These are phyloP conservation scores for Cyclocybe cylindracea DNA, from an alignment of 768 basidiomycete species.

Conservation along the genomic window DNA sequence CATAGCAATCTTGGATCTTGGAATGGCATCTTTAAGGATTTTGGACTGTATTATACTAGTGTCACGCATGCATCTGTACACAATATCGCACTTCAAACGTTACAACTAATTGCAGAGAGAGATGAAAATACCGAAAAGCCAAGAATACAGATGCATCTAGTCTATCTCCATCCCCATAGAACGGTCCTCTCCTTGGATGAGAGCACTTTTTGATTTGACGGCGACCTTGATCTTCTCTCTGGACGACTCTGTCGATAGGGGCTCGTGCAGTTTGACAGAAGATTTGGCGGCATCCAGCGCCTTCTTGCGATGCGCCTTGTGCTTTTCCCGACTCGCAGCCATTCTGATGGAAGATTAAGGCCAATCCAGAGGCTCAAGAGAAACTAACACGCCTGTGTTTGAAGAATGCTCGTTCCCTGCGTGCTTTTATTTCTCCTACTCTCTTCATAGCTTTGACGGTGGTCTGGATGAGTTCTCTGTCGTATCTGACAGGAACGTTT, in stretches of 20 bases:
- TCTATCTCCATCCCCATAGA: constrained; percentile 93
- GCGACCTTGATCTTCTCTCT: constrained; percentile 79
- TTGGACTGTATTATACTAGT: constrained; percentile 1
- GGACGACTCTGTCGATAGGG: constrained; percentile 43
- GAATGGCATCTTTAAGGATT: background rate
- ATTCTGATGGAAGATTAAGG: constrained; percentile 53
- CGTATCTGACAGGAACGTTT: constrained; percentile 95
- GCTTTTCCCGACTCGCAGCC: constrained; percentile 79
- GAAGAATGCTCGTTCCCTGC: constrained; percentile 94
- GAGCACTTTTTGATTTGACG: constrained; percentile 64
- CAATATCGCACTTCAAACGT: constrained; percentile 13
- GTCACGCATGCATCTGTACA: constrained; percentile 15
- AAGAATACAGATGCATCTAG: constrained; percentile 30
- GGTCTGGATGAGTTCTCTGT: constrained; percentile 89
- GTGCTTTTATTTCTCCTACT: constrained; percentile 86
- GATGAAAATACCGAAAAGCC: constrained; percentile 4
- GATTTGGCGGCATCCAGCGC: constrained; percentile 55
- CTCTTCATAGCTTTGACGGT: constrained; percentile 98
- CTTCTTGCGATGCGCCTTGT: constrained; percentile 72
- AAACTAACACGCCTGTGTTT: constrained; percentile 69
- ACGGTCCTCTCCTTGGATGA: constrained; percentile 81
- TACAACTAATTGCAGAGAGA: constrained; percentile 14
- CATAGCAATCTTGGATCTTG: background rate
- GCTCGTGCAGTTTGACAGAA: constrained; percentile 68
- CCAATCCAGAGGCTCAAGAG: background rate